Conservation (phyloP, 148 eudicot genomes). For the Pharnaceum exiguum region DNA sequence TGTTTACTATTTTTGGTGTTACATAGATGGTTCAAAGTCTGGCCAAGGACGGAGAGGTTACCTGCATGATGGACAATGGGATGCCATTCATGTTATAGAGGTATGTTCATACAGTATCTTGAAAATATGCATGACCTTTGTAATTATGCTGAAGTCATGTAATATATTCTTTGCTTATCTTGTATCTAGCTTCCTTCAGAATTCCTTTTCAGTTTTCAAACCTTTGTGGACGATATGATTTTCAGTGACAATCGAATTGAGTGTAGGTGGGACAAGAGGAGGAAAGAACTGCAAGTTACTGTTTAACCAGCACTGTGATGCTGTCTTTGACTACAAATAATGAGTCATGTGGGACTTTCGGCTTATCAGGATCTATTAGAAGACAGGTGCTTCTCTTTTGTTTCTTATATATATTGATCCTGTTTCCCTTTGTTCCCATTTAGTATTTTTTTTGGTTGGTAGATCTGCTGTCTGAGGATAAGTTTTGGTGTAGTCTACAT, state of each 20-base stretch:
- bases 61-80: constrained; percentile 95
- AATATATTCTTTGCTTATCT: not conserved
- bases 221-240: not conserved
- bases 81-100: constrained; percentile 98
- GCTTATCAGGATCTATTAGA: constrained; percentile 93
- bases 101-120: constrained; percentile 24
- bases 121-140: not conserved
- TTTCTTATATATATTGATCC: not conserved
- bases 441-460: not conserved
- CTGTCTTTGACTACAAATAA: constrained; percentile 83
- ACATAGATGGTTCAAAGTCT: constrained; percentile 74
- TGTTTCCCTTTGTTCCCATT: not conserved
- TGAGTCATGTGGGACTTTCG: constrained; percentile 75
- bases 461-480: too few relatives aligned
- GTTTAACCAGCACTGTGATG: constrained; percentile 93
- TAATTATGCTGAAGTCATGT: not conserved
- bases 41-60: constrained; percentile 94
- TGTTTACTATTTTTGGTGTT: constrained; percentile 14
- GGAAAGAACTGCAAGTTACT: constrained; percentile 75
- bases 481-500: too few relatives aligned
- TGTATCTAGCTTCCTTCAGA: not conserved
- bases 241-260: not conserved
- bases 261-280: constrained; percentile 78
- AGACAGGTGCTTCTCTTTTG: constrained; percentile 67
- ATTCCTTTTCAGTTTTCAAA: not conserved